phyloP scores from a whole-genome alignment of 495 filamentous ascomycete species.

The Penicillium ochrochloron region DNA sequence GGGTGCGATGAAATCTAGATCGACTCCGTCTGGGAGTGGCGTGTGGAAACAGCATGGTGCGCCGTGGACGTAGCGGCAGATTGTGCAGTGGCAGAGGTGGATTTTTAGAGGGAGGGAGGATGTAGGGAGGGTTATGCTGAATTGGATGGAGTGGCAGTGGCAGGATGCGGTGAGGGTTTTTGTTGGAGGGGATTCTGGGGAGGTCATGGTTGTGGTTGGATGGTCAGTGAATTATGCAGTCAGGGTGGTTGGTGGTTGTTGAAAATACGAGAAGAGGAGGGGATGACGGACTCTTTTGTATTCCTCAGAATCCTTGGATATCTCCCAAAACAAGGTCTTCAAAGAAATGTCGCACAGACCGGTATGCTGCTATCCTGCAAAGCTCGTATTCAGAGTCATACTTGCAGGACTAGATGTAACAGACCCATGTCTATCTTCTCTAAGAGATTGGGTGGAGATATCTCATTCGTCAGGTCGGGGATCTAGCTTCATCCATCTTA shows the following conservation, averaged over 20 bases:
- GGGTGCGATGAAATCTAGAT: slow-evolving; percentile 39
- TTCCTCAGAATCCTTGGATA: background rate
- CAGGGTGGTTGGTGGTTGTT: background rate
- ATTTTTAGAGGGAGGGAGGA: slow-evolving; percentile 33
- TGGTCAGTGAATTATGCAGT: background rate
- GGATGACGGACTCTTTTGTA: background rate
- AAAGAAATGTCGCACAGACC: background rate
- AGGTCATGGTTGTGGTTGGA: background rate
- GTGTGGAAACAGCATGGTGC: slow-evolving; percentile 58
- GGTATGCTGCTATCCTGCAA: background rate
- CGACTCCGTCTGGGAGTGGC: slow-evolving; percentile 42
- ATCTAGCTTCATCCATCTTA: background rate
- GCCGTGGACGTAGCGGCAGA: slow-evolving; percentile 64
- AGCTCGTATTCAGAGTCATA: slow-evolving; percentile 13
- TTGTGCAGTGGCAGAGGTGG: slow-evolving; percentile 67
- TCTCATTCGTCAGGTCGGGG: background rate
- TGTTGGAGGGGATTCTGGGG: background rate
- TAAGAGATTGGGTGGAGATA: background rate
- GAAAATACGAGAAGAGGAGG: background rate
- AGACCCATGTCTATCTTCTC: background rate
- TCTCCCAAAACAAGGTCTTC: background rate
- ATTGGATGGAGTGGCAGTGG: slow-evolving; percentile 53
- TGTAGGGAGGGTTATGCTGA: slow-evolving; percentile 31
- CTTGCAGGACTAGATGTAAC: background rate
- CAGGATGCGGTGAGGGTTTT: slow-evolving; percentile 49